Base-by-base conservation (phyloP, 768 basidiomycete species). In the Boletus eberwhitei region DNA sequence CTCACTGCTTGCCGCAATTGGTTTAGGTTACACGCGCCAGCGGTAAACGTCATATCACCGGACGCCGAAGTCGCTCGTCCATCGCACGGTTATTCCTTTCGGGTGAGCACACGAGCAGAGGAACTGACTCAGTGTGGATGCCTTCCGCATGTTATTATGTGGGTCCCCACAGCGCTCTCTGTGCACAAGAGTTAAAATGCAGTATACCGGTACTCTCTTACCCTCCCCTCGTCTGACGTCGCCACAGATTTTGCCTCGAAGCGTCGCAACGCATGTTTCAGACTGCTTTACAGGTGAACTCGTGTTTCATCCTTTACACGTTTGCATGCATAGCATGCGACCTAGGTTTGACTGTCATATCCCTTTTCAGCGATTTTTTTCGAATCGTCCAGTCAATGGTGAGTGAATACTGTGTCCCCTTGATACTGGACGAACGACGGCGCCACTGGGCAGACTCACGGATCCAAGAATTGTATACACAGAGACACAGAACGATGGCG, bases 191-290 rank as follows among this genome's bases (percentile, higher is more conserved):
- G 29, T 36, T 29, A 9, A 21, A n/a, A 48, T 55, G 57, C 65
- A 57, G 62, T 59, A 39, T 9, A 46, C 56, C 42, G 40, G 43
- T 40, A 19, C 24, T 21, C 32, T 36, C 36, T 21, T 29, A 36
- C 34, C 14, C 8, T 32, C 17, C 9, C 4, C 31, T 13, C 21
- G 7, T 37, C 34, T 40, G 54, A 52, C 51, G 37, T 13, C 67
- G 58, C 66, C 66, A 68, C 66, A 64, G 14, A 38, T 56, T 21
- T 64, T 63, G 6, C 41, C 61, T 50, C 7, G 13, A 58, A 54
- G 21, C 11, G 41, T 62, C 49, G 14, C 29, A 34, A 41, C 38
- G 1, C 44, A 45, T 21, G 40, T 36, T 49, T 36, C 40, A 38
- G 46, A 43, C 43, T 3, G 17, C 43, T 51, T 31, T 52, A 44